These are phyloP conservation scores for Xerocomus potaroensis DNA, from an alignment of 768 basidiomycete species.

Conservation along the genomic window DNA sequence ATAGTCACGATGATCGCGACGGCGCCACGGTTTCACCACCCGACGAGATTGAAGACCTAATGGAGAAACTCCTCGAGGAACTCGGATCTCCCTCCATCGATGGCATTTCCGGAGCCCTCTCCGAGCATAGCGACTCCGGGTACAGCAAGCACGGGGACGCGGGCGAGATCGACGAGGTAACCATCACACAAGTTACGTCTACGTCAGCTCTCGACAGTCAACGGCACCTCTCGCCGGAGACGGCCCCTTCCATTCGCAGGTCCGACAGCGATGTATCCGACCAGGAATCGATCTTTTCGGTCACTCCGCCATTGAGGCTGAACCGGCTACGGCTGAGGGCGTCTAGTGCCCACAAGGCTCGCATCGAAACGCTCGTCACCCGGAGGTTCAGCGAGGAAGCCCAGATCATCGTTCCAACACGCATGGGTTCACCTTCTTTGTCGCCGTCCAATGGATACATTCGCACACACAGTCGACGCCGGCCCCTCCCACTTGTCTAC, in stretches of 20 bases:
- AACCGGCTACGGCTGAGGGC: not conserved
- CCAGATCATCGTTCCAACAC: not conserved
- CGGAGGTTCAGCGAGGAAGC: not conserved
- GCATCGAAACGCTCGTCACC: not conserved
- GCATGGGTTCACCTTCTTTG: slow-evolving; percentile 1
- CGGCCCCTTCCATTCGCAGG: not conserved
- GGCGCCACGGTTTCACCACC: not conserved
- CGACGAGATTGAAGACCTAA: slow-evolving; percentile 3
- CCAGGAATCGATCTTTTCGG: slow-evolving; percentile 3
- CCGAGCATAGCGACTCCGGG: slow-evolving; percentile 5
- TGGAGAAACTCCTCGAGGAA: slow-evolving; percentile 12
- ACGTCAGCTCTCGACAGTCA: not conserved
- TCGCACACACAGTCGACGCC: not conserved
- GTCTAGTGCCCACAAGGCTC: not conserved
- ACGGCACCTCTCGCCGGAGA: slow-evolving; percentile 2
- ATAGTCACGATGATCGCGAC: not conserved
- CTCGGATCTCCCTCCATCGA: slow-evolving; percentile 15
- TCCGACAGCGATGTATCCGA: slow-evolving; percentile 3
- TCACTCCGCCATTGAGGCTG: not conserved
- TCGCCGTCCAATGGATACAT: slow-evolving; percentile 4
- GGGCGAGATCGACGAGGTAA: not conserved
- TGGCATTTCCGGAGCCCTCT: not conserved
- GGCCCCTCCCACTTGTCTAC: not conserved
- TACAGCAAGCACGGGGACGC: not conserved
- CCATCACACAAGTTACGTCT: not conserved